These are phyloP conservation scores for Kalaharituber pfeilii DNA, from an alignment of 2,329 filamentous ascomycete genomes.

Conservation along the genomic window DNA sequence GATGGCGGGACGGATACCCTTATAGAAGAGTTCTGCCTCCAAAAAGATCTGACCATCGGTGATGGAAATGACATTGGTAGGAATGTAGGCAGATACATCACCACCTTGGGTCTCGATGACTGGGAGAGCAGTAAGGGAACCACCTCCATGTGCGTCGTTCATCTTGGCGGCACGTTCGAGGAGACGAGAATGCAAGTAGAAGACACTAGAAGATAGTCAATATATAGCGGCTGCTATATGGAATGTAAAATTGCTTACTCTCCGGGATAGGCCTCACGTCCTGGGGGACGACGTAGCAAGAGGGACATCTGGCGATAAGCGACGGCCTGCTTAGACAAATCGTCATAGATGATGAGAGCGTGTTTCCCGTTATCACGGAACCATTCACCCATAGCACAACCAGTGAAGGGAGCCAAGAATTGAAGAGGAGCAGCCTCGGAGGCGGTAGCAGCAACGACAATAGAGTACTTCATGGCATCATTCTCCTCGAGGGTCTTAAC, in stretches of 20 bases:
- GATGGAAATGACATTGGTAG: constrained; percentile 99
- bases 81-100: constrained; percentile 99
- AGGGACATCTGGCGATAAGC: constrained; percentile 99
- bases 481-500: constrained; percentile 99
- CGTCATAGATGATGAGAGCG: constrained; percentile 79
- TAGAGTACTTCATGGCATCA: constrained; percentile 95
- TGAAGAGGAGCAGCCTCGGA: constrained; percentile 92
- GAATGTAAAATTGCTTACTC: constrained; percentile 36
- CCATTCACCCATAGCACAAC: constrained; percentile 46
- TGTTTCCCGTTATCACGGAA: constrained; percentile 80
- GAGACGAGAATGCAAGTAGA: constrained; percentile 98
- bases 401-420: constrained; percentile 88
- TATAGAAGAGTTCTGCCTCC: constrained; percentile 99
- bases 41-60: constrained; percentile 99
- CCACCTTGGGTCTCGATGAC: constrained; percentile 99
- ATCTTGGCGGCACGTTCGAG: constrained; percentile 99
- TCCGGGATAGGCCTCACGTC: constrained; percentile 98
- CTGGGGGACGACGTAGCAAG: constrained; percentile 88
- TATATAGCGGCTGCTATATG: constrained; percentile 1
- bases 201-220: constrained; percentile 40
- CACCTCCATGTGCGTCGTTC: constrained; percentile 85
- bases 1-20: constrained; percentile 98
- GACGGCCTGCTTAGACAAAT: constrained; percentile 94
- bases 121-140: constrained; percentile 91
- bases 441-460: constrained; percentile 86